These are phyloP conservation scores for Retiboletus flavoniger DNA, from an alignment of 1,284 basidiomycete species.

Conservation along the genomic window DNA sequence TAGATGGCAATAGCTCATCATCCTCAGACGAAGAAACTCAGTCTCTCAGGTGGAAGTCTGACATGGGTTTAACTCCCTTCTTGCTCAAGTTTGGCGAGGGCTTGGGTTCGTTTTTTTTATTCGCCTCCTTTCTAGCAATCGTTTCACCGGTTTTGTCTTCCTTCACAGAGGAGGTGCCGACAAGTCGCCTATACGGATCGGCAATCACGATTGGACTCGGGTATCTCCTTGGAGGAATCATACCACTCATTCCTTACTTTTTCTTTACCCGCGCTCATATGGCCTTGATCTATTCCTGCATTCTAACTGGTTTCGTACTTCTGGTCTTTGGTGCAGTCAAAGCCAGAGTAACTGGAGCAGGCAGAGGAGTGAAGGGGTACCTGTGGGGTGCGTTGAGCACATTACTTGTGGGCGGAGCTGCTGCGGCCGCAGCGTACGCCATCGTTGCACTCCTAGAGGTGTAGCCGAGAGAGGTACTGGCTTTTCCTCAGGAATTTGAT, in stretches of 20 bases:
- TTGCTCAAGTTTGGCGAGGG: constrained; percentile 92
- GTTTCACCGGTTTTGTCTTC: neutral
- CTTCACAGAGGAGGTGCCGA: constrained; percentile 75
- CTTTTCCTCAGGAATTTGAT: neutral
- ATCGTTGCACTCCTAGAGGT: constrained; percentile 78
- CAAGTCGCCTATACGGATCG: constrained; percentile 68
- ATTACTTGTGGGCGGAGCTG: constrained; percentile 86
- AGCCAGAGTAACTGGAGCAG: constrained; percentile 85
- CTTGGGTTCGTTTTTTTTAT: constrained; percentile 54
- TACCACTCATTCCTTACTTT: constrained; percentile 91
- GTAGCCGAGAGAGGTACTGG: neutral
- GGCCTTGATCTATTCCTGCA: constrained; percentile 70
- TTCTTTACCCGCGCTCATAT: constrained; percentile 67
- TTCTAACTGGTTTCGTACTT: constrained; percentile 82
- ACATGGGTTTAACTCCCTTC: constrained; percentile 85
- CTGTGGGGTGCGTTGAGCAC: constrained; percentile 88
- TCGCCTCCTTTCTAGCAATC: neutral
- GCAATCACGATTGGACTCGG: constrained; percentile 92
- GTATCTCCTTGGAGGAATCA: constrained; percentile 82
- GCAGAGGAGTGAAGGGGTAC: constrained; percentile 52
- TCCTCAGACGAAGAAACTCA: constrained; percentile 48
- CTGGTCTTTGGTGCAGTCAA: constrained; percentile 90
- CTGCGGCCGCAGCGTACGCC: constrained; percentile 85
- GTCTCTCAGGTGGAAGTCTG: constrained; percentile 61
- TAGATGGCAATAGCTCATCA: constrained; percentile 20